phyloP scores from a whole-genome alignment of 331 rosid species.

The Quercus lobata region DNA sequence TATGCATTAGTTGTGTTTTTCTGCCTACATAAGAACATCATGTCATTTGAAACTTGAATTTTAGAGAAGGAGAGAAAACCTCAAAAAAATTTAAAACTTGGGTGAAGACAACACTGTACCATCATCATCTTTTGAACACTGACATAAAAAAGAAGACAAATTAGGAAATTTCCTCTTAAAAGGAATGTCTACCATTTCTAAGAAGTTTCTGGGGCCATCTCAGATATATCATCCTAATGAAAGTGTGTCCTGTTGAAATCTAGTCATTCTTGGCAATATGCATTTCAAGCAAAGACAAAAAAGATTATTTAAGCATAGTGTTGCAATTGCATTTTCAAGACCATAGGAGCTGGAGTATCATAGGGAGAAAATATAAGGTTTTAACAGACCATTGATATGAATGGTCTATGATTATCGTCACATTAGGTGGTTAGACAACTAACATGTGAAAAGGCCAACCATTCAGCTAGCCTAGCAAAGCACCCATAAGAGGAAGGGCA shows the following conservation, averaged over 20 bases:
- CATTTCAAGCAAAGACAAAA: neutral
- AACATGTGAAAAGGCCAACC: neutral
- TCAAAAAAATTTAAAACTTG: neutral
- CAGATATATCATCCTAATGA: neutral
- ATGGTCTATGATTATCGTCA: neutral
- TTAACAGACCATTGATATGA: neutral
- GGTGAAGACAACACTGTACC: neutral
- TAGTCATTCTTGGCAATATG: neutral
- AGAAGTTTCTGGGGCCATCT: neutral
- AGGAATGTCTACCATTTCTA: neutral
- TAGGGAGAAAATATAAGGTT: neutral
- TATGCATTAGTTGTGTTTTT: neutral
- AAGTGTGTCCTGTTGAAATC: neutral
- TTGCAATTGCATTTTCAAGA: neutral
- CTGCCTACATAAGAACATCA: neutral
- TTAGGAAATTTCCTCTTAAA: conserved; percentile 6
- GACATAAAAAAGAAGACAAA: neutral
- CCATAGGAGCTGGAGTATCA: neutral
- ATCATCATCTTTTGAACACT: neutral
- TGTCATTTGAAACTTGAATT: neutral
- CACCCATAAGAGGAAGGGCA: no score
- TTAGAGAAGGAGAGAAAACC: neutral
- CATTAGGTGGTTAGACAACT: neutral
- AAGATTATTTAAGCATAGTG: neutral
- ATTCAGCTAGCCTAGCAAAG: no score